phyloP scores from a whole-genome alignment of 2,329 filamentous ascomycete species.

The Herpomyces periplanetae region DNA sequence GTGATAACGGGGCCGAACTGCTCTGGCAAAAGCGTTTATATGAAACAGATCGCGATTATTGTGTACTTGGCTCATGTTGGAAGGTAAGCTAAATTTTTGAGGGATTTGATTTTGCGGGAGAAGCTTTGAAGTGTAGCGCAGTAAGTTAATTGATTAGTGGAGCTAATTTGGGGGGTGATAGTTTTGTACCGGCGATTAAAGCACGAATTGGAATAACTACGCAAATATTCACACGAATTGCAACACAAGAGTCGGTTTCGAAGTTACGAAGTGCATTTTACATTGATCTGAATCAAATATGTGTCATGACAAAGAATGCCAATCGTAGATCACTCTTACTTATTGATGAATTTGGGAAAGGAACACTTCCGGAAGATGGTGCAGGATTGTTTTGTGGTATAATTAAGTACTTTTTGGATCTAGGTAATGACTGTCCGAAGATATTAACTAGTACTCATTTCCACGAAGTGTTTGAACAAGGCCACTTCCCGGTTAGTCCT shows the following conservation, averaged over 20 bases:
- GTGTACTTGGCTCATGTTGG: constrained; percentile 74
- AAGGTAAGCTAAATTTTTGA: constrained; percentile 9
- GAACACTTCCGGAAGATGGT: constrained; percentile 16
- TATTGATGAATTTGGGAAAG: constrained; percentile 66
- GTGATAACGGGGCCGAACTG: constrained; percentile 76
- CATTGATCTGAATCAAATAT: constrained; percentile 59
- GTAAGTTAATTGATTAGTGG: no score
- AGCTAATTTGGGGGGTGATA: no score
- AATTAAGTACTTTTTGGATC: constrained; percentile 15
- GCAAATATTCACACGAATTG: constrained; percentile 54
- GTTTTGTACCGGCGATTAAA: constrained; percentile 42
- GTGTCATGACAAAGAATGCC: constrained; percentile 29
- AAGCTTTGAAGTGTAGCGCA: no score
- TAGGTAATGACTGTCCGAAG: constrained; percentile 14
- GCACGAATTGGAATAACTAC: constrained; percentile 59
- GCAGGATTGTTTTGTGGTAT: constrained; percentile 21
- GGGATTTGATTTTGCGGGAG: no score
- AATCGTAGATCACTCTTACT: constrained; percentile 40
- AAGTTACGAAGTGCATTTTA: constrained; percentile 23
- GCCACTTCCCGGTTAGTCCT: constrained; percentile 13
- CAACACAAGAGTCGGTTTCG: constrained; percentile 27
- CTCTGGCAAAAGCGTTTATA: constrained; percentile 77
- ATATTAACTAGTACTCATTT: constrained; percentile 22
- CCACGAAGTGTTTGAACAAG: constrained; percentile 27
- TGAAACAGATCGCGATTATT: constrained; percentile 68